A percentile compares a stretch with the other conserved stretches of the same genome.
phyloP scores from a whole-genome alignment of 441 rosid species.

The Pelargonium exstipulatum region DNA sequence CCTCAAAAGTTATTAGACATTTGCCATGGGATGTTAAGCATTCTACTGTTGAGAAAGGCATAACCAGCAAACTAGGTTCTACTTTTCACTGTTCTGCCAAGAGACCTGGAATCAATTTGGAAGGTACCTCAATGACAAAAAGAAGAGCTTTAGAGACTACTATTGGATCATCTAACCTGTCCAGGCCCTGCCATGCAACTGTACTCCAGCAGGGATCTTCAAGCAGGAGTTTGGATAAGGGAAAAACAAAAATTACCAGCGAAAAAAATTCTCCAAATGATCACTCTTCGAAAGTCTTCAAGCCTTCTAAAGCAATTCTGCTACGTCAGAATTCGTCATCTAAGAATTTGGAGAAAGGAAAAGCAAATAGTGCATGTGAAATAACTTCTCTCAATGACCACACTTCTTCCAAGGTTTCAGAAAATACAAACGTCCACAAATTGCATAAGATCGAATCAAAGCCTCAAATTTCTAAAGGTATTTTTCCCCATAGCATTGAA shows the following conservation, averaged over 20 bases:
- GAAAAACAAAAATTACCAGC: constrained; percentile 5
- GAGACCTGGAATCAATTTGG: constrained; percentile 18
- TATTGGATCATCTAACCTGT: constrained; percentile 9
- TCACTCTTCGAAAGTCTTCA: constrained; percentile 8
- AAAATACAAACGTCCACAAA: background rate
- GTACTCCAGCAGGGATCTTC: constrained; percentile 3
- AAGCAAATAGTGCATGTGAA: background rate
- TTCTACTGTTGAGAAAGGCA: constrained; percentile 13
- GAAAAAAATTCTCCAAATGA: background rate
- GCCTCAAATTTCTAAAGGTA: constrained; percentile 15
- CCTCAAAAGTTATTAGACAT: constrained; percentile 7
- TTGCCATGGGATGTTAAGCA: constrained; percentile 14
- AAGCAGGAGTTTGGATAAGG: constrained; percentile 6
- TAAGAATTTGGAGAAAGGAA: background rate
- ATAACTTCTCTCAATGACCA: constrained; percentile 2
- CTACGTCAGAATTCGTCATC: background rate
- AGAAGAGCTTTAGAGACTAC: constrained; percentile 17
- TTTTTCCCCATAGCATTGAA: constrained; percentile 8
- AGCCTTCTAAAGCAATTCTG: background rate
- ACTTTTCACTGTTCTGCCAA: constrained; percentile 19
- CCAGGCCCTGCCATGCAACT: constrained; percentile 13
- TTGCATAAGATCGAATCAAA: constrained; percentile 14
- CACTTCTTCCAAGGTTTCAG: background rate
- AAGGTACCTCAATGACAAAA: constrained; percentile 8
- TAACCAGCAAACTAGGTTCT: constrained; percentile 13